Evolutionary conservation across 495 filamentous ascomycete genomes (phyloP).

Genomic region (Neurospora cerealis): DNA sequence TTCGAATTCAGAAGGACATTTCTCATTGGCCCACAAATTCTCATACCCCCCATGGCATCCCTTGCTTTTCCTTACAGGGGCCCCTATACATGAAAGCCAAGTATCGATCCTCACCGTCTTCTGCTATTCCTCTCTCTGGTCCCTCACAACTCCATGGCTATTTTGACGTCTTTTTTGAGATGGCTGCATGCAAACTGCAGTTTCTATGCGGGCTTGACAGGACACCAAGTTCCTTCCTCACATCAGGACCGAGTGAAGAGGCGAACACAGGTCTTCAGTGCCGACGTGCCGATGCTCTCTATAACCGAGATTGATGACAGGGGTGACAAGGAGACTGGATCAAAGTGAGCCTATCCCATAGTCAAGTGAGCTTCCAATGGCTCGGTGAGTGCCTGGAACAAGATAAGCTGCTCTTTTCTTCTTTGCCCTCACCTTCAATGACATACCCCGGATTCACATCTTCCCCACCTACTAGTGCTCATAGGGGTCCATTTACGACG

Average conservation of each 20-base stretch:
- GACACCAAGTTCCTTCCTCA: neutral
- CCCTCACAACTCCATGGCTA: neutral
- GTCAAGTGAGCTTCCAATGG: neutral
- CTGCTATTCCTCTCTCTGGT: neutral
- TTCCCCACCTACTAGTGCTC: neutral
- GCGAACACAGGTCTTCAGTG: neutral
- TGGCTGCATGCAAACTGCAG: constrained; percentile 1
- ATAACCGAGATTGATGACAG: neutral
- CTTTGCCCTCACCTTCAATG: neutral
- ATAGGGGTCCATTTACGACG: neutral
- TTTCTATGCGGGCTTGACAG: neutral
- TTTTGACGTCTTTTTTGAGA: neutral
- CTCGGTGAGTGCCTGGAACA: neutral
- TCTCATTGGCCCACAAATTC: neutral
- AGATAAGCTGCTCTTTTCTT: neutral
- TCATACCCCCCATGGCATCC: neutral
- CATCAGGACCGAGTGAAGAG: neutral
- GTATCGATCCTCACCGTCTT: neutral
- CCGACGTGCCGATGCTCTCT: neutral
- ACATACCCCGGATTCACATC: neutral
- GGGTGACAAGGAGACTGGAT: neutral
- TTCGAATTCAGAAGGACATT: neutral
- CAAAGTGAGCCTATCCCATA: neutral
- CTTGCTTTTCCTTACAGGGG: neutral
- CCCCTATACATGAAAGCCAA: neutral